These are phyloP conservation scores for Ganoderma sp. DNA, from an alignment of 1,284 basidiomycete species.

Conservation along the genomic window DNA sequence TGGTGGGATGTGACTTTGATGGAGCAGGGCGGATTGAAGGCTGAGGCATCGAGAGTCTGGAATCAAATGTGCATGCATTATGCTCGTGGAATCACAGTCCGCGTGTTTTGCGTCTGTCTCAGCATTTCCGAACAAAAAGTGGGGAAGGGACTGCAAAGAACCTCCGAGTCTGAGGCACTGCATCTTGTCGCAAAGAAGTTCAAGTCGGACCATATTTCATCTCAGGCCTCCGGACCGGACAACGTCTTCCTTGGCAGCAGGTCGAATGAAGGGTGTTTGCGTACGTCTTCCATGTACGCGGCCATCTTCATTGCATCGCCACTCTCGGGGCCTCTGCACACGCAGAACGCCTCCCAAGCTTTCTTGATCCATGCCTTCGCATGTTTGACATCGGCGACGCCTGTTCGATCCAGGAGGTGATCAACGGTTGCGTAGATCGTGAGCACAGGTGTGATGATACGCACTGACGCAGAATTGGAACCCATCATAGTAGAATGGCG, in stretches of 20 bases:
- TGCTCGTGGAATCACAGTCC: neutral
- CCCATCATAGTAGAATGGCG: constrained; percentile 37
- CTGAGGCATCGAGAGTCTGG: neutral
- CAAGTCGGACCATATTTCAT: neutral
- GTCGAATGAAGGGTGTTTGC: constrained; percentile 32
- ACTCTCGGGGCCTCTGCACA: constrained; percentile 33
- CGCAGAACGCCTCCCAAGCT: constrained; percentile 35
- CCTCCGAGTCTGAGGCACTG: neutral
- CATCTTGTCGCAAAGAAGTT: neutral
- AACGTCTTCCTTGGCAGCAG: constrained; percentile 28
- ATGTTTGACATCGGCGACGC: constrained; percentile 34
- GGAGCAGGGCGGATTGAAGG: neutral
- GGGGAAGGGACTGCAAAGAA: neutral
- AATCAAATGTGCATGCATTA: neutral
- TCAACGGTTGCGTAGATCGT: neutral
- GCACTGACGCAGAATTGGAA: constrained; percentile 38
- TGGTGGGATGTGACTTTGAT: neutral
- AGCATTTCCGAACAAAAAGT: neutral
- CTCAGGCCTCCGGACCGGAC: constrained; percentile 29
- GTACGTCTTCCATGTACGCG: constrained; percentile 33
- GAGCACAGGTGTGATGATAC: constrained; percentile 1
- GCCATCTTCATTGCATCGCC: constrained; percentile 29
- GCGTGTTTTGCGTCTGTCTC: too few relatives aligned
- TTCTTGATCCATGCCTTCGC: constrained; percentile 38
- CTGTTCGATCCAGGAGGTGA: constrained; percentile 14